phyloP scores from a whole-genome alignment of 164 flowering plant species.

The Cinnamomum micranthum region DNA sequence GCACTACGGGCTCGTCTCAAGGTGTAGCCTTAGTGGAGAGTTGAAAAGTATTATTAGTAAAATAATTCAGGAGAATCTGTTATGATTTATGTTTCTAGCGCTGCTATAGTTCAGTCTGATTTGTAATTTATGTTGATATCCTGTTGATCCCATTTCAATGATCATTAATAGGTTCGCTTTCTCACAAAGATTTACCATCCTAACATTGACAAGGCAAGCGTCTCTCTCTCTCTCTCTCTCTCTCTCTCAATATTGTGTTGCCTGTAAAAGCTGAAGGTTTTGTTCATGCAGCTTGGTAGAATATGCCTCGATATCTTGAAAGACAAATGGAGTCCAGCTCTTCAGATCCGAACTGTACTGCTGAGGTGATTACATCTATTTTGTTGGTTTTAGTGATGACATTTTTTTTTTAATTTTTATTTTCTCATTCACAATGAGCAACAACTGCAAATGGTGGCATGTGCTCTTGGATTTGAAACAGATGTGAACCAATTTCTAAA shows the following conservation, averaged over 20 bases:
- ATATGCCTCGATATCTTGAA: conserved; percentile 96
- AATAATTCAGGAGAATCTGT: too few relatives aligned
- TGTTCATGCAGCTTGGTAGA: conserved; percentile 77
- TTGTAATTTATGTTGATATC: too few relatives aligned
- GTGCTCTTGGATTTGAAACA: background rate
- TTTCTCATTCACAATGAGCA: too few relatives aligned
- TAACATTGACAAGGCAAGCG: conserved; percentile 72
- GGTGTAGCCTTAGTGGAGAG: too few relatives aligned
- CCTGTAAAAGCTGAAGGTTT: conserved; percentile 4
- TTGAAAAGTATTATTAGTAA: too few relatives aligned
- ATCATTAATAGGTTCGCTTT: conserved; percentile 65
- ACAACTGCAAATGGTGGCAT: background rate
- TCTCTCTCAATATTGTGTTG: background rate
- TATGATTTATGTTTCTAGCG: too few relatives aligned
- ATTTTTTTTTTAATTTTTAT: background rate
- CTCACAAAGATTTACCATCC: conserved; percentile 91
- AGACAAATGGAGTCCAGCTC: conserved; percentile 99
- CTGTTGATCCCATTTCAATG: background rate
- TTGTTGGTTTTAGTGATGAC: background rate
- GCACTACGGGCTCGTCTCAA: too few relatives aligned
- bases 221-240: too few relatives aligned
- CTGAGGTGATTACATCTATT: conserved; percentile 47
- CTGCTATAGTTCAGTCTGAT: background rate
- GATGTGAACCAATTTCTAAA: background rate
- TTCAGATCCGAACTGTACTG: conserved; percentile 92